Conservation (phyloP, 176 grass and related monocot genomes). For the Sorghum bicolor region Sorghum_bicolor_NCBIv3 NC_012877.2:4284001-4284500, state of each 20-base stretch:
- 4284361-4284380: not conserved
- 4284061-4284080: constrained; percentile 15
- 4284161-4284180: not conserved
- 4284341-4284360: not conserved
- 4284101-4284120: not conserved
- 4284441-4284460: not conserved
- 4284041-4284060: not conserved
- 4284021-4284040: not conserved
- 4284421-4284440: not conserved
- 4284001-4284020: constrained; percentile 15
- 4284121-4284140: not conserved
- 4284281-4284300: not conserved
- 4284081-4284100: not conserved
- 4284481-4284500: not conserved
- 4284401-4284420: not conserved
- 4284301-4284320: not conserved
- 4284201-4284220: too few species aligned
- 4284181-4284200: too few species aligned
- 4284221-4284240: not conserved
- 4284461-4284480: not conserved
- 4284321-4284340: not conserved
- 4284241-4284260: not conserved
- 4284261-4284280: not conserved
- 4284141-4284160: not conserved
- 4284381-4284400: not conserved